Evolutionary conservation across 179 eudicot species (phyloP), one percentile per base, ranked within the genome.

Genomic region (Camellia oleifera): DNA sequence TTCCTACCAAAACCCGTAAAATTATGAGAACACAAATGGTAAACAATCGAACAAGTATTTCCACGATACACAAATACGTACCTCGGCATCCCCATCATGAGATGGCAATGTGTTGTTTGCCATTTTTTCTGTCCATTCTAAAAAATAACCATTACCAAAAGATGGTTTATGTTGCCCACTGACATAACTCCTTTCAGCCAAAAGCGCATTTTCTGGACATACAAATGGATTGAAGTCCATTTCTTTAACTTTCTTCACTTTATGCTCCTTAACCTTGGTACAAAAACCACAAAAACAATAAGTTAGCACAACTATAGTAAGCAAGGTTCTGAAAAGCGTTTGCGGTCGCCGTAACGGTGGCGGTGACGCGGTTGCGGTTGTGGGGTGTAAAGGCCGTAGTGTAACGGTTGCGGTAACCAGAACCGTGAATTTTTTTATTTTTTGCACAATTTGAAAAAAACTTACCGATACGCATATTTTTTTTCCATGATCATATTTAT

Each of bases 241-340:
- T 81, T 84, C 86, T 79, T 81, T 88, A 65, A 81, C 89, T 83
- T 86, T 80, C 76, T 85, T 86, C 73, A 81, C 83, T 79, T 81
- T 79, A 23, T 61, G 84, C 46, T 86, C 91, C 85, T 79, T 86
- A 75, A 88, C 82, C 91, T 88, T 83, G 61, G 77, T 74, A 72
- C 52, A 50, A 57, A 76, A 78, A 70, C 46, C 77, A 68, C 52
- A 62, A 45, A 66, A 75, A 61, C 13, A 72, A 52, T 32, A 74
- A 26, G 54, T 56, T 57, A 82, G 73, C 52, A 69, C 14, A 50
- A 57, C 61, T 9, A 46, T 9, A 48, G 6, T n/a, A 57, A 74
- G 23, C 23, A 20, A 20, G 23, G 23, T 20, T 20, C 23, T 20
- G 23, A 20, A 20, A 20, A 20, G 23, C 23, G 23, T 0, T 20